Base-by-base conservation (phyloP, 2,329 filamentous ascomycete species). In the Sclerotinia spermophila region DNA sequence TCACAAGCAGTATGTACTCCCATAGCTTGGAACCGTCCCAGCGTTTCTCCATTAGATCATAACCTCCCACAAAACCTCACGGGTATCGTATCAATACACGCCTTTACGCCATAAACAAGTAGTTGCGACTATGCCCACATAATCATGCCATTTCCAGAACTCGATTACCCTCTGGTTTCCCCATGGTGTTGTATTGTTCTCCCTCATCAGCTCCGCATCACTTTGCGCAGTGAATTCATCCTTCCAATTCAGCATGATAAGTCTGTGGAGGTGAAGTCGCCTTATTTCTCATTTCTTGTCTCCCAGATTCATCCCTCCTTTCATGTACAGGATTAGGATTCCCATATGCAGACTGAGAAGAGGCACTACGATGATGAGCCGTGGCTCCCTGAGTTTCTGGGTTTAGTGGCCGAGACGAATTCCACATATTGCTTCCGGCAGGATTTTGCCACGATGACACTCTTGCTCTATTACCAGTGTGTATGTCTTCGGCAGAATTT, bases 241-340 rank as follows among this genome's bases (percentile, higher is more conserved):
- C 68, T 66, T 69, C 68, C 27, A 69, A 13, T 48, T 69, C 68
- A 11, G 68, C 68, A 38, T 35, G 59, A 58, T 69, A 69, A 19
- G 48, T 48, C 3, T 8, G 59, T 11, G 60, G 38, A 35, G 48
- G 68, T 1, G 48, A 45, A 40, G 21, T 7, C 44, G 11, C 35
- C 19, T 13, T 35, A 35, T 38, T 66, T 2, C 59, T 30, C 40
- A 33, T 45, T 40, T 66, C 48, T 10, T 45, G 48, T 30, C 59
- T 44, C 8, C 8, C 44, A 15, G 59, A 45, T 8, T 48, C 40
- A 17, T 44, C 45, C 19, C 44, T 55, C 24, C 44, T 44, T 17
- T 45, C 68, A n/a, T 55, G 48, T 24, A 19, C 60, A 19, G 35
- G 38, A 44, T 21, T 13, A 0, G 40, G n/a, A 11, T 55, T 30